Percentiles rank a stretch among this genome's conserved stretches.
phyloP scores from a whole-genome alignment of 2,329 filamentous ascomycete species.

The Aspergillus candidus region DNA sequence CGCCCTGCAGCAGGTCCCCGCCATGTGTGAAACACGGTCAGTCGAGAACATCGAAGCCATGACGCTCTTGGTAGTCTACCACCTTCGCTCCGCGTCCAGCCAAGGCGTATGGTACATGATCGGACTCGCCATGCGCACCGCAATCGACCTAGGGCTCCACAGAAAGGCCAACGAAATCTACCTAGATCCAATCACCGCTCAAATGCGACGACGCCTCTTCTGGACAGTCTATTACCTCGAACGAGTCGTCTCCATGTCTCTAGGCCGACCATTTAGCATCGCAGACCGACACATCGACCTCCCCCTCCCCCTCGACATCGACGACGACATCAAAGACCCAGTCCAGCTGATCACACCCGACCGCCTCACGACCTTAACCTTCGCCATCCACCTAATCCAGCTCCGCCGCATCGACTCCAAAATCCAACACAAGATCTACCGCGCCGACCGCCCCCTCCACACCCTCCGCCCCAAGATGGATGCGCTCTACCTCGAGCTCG shows the following conservation, averaged over 20 bases:
- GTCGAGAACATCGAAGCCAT: constrained; percentile 50
- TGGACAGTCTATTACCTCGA: constrained; percentile 50
- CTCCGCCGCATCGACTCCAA: constrained; percentile 45
- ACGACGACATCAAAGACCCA: constrained; percentile 38
- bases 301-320: constrained; percentile 41
- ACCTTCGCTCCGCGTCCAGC: constrained; percentile 46
- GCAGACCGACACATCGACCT: constrained; percentile 49
- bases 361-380: constrained; percentile 34
- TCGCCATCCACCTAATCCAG: constrained; percentile 41
- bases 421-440: constrained; percentile 49
- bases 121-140: constrained; percentile 49
- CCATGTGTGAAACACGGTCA: constrained; percentile 45
- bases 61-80: constrained; percentile 47
- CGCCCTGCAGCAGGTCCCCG: constrained; percentile 45
- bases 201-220: constrained; percentile 45
- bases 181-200: constrained; percentile 38
- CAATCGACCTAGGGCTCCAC: constrained; percentile 49
- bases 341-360: constrained; percentile 24
- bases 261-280: constrained; percentile 48
- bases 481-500: constrained; percentile 40
- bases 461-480: constrained; percentile 45
- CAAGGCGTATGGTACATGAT: constrained; percentile 52
- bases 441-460: constrained; percentile 43
- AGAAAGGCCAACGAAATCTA: constrained; percentile 42
- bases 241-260: constrained; percentile 45